Percentiles rank a stretch among this genome's conserved stretches.
These are phyloP conservation scores for Candida patagonica DNA, from an alignment of 805 yeast species.

Conservation along the genomic window DNA sequence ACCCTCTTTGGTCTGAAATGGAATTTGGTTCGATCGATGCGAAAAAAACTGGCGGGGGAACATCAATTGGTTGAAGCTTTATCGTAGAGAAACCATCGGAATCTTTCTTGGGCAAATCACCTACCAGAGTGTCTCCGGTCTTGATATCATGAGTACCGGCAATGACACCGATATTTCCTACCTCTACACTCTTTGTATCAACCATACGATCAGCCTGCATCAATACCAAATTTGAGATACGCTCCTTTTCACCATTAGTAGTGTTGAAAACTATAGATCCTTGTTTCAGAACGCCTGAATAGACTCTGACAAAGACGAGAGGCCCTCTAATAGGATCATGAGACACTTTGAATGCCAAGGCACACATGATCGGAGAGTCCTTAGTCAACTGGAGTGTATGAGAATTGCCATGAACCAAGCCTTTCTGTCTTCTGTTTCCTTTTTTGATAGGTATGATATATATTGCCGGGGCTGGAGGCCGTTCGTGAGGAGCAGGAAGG, in stretches of 20 bases:
- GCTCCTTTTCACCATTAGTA: conserved; percentile 55
- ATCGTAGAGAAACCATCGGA: conserved; percentile 36
- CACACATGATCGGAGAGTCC: conserved; percentile 53
- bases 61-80: conserved; percentile 60
- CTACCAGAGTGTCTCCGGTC: conserved; percentile 86
- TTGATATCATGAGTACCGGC: conserved; percentile 59
- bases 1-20: conserved; percentile 64
- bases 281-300: conserved; percentile 64
- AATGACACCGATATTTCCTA: conserved; percentile 92
- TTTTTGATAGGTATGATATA: conserved; percentile 15
- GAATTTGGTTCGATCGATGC: conserved; percentile 76
- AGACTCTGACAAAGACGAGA: conserved; percentile 80
- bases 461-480: conserved; percentile 42
- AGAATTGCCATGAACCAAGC: not conserved
- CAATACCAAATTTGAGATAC: conserved; percentile 56
- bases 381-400: conserved; percentile 4
- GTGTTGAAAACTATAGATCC: conserved; percentile 60
- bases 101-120: conserved; percentile 46
- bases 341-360: conserved; percentile 85
- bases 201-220: conserved; percentile 87
- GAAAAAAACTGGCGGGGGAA: conserved; percentile 92
- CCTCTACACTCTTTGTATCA: conserved; percentile 49
- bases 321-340: conserved; percentile 73
- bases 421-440: conserved; percentile 9
- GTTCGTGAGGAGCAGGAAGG: conserved; percentile 75